Conservation (phyloP, 1,284 basidiomycete genomes). For the Agroathelia rolfsii region DNA sequence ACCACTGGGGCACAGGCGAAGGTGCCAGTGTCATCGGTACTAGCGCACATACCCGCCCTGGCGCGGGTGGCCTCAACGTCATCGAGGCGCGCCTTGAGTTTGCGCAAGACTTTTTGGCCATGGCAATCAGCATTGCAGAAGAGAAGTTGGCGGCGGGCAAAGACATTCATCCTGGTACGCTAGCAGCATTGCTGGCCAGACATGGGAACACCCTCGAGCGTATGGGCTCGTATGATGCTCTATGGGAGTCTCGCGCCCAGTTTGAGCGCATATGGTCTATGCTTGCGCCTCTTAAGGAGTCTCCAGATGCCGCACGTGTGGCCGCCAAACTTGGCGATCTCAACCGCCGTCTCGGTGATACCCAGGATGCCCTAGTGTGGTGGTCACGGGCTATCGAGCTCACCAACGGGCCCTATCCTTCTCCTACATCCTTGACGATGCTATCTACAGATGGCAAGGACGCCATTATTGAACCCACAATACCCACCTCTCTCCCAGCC, state of each 20-base stretch:
- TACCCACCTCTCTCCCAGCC: conserved; percentile 36
- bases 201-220: conserved; percentile 62
- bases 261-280: conserved; percentile 57
- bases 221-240: conserved; percentile 45
- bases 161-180: conserved; percentile 41
- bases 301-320: conserved; percentile 41
- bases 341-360: conserved; percentile 40
- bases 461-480: conserved; percentile 14
- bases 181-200: conserved; percentile 48
- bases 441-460: conserved; percentile 4
- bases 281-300: conserved; percentile 28
- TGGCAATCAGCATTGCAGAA: conserved; percentile 40
- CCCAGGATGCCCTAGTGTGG: conserved; percentile 50
- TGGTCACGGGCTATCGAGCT: conserved; percentile 52
- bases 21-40: conserved; percentile 28
- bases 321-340: conserved; percentile 62
- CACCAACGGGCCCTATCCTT: conserved; percentile 21
- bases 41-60: conserved; percentile 25
- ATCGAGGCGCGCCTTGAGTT: conserved; percentile 43
- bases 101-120: conserved; percentile 45
- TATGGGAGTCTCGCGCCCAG: conserved; percentile 48
- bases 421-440: conserved; percentile 7
- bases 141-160: conserved; percentile 23
- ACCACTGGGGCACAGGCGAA: conserved; percentile 58
- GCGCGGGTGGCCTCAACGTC: conserved; percentile 29